These are phyloP conservation scores for Pelargonium citronellum DNA, from an alignment of 441 rosid species.

Conservation along the genomic window DNA sequence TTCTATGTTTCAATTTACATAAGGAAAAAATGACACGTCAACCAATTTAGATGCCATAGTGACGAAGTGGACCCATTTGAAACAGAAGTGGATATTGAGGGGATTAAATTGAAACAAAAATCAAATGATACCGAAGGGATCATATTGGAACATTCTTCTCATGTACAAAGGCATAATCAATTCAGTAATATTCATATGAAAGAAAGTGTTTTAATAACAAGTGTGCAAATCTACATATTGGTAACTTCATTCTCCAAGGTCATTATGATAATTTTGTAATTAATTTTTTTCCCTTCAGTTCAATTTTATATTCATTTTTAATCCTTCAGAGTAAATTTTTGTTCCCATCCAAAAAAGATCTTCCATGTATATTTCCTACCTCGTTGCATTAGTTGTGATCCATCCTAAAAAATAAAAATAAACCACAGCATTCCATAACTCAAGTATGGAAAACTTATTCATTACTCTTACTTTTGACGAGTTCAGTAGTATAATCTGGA, in stretches of 20 bases:
- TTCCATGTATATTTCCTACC: not conserved
- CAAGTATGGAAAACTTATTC: too few relatives aligned
- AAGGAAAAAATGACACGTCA: too few relatives aligned
- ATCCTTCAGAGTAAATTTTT: not conserved
- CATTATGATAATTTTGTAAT: not conserved
- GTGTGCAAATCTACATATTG: not conserved
- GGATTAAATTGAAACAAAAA: too few relatives aligned
- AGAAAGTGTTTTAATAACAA: not conserved
- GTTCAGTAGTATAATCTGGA: not conserved
- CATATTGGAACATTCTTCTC: too few relatives aligned
- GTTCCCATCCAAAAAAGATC: not conserved
- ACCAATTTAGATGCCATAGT: too few relatives aligned
- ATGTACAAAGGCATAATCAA: not conserved
- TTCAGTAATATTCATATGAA: not conserved
- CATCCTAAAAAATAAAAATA: not conserved
- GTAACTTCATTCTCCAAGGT: not conserved
- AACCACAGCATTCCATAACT: not conserved
- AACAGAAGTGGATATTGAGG: too few relatives aligned
- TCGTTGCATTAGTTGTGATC: not conserved
- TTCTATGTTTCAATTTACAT: too few relatives aligned
- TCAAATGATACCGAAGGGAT: too few relatives aligned
- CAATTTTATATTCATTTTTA: not conserved
- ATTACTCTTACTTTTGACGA: too few relatives aligned
- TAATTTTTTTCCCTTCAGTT: not conserved
- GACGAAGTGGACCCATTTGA: too few relatives aligned